Conservation (phyloP, 768 basidiomycete species). For the Panellus pusillus region DNA sequence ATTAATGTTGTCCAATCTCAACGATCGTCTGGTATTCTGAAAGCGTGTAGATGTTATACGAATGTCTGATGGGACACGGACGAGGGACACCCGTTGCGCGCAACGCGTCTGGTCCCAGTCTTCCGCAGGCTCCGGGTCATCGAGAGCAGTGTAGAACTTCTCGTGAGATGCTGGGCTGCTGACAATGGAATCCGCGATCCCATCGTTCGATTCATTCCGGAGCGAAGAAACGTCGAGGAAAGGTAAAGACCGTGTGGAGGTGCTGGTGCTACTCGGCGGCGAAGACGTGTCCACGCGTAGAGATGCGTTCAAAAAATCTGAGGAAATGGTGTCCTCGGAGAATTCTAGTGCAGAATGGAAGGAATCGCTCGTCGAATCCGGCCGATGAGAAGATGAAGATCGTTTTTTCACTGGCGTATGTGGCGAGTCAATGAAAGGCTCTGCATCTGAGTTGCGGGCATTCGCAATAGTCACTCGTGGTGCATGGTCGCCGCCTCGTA, state of each 20-base stretch:
- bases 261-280: slow-evolving; percentile 29
- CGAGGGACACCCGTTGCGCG: slow-evolving; percentile 82
- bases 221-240: slow-evolving; percentile 26
- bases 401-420: slow-evolving; percentile 22
- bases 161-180: slow-evolving; percentile 35
- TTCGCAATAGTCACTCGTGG: slow-evolving; percentile 40
- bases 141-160: slow-evolving; percentile 44
- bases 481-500: slow-evolving; percentile 33
- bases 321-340: slow-evolving; percentile 38
- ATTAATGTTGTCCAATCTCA: slow-evolving; percentile 12
- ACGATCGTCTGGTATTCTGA: slow-evolving; percentile 21
- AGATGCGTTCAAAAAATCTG: slow-evolving; percentile 33
- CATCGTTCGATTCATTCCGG: background rate
- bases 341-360: slow-evolving; percentile 71
- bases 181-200: background rate
- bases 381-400: slow-evolving; percentile 33
- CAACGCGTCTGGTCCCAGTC: slow-evolving; percentile 86
- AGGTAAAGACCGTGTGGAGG: slow-evolving; percentile 33
- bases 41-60: slow-evolving; percentile 34
- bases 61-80: slow-evolving; percentile 63
- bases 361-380: slow-evolving; percentile 55
- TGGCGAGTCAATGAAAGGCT: slow-evolving; percentile 12
- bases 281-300: slow-evolving; percentile 37
- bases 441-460: slow-evolving; percentile 25
- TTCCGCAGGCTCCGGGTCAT: slow-evolving; percentile 67